These are phyloP conservation scores for Hypoxylon sp. DNA, from an alignment of 2,329 filamentous ascomycete genomes.

Conservation along the genomic window DNA sequence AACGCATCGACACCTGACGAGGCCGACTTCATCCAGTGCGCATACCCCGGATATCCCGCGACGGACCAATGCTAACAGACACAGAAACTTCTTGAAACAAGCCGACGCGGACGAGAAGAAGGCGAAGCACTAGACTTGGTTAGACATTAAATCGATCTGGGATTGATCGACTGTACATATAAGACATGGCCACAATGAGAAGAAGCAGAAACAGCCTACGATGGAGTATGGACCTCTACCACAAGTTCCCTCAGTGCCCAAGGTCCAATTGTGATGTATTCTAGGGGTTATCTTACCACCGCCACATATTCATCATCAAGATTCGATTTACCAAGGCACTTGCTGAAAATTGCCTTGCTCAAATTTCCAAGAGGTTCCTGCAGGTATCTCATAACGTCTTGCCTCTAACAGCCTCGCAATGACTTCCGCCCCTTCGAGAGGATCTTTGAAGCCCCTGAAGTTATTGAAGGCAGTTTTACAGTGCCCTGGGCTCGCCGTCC, in stretches of 20 bases:
- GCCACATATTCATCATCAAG: constrained; percentile 4
- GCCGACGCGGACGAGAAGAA: constrained; percentile 58
- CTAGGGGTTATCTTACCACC: constrained; percentile 10
- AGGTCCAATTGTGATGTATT: constrained; percentile 17
- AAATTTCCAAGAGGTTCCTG: constrained; percentile 35
- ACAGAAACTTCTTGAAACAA: constrained; percentile 62
- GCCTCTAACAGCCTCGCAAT: constrained; percentile 33
- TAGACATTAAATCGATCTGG: constrained; percentile 35
- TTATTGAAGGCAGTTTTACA: constrained; percentile 32
- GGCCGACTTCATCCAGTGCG: constrained; percentile 74
- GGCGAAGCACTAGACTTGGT: constrained; percentile 55
- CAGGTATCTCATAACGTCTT: constrained; percentile 28
- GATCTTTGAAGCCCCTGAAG: constrained; percentile 32
- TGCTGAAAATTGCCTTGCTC: constrained; percentile 35
- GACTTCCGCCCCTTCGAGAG: constrained; percentile 30
- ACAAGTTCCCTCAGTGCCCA: constrained; percentile 1
- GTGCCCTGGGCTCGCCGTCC: constrained; percentile 22
- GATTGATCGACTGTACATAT: constrained; percentile 48
- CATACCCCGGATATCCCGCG: constrained; percentile 38
- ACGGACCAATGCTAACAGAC: constrained; percentile 37
- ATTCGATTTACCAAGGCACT: constrained; percentile 37
- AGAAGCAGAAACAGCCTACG: constrained; percentile 34
- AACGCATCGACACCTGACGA: constrained; percentile 72
- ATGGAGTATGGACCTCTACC: constrained; percentile 27
- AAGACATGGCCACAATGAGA: constrained; percentile 46